Base-by-base conservation (phyloP, 2,329 filamentous ascomycete species). In the Hortaea werneckii region DNA sequence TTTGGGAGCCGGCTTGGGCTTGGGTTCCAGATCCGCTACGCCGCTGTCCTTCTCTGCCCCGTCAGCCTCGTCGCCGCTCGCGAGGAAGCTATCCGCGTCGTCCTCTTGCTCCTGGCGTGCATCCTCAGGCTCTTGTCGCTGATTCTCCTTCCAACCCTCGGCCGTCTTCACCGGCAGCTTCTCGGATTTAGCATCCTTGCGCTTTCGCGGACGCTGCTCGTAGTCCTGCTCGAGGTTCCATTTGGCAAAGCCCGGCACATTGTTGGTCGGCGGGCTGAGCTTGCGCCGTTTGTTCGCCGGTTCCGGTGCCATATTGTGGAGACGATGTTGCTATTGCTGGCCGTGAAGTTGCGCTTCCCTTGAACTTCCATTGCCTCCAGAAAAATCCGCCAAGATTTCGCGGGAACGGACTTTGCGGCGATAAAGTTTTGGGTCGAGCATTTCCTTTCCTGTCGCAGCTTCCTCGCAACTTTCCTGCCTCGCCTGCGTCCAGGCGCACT, bases 171-270 rank as follows among this genome's bases (percentile, higher is more conserved):
- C 87, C 0, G 89, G 89, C 32, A 98, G 72, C 56, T 83, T 79
- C 34, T 79, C 87, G 61, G 72, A 83, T 46, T 77, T 75, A 64
- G 87, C 86, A 60, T 79, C 82, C 32, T 76, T 68, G 8, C 32
- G 32, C 64, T 92, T 92, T 56, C 86, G 77, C 40, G 85, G 81
- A 55, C 80, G 80, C 50, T 78, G 78, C 66, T 94, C 88, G 72
- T 95, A 96, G 65, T 87, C 83, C 62, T 94, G 85, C 70, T 95
- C 92, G 41, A 95, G 76, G 60, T 95, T 81, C 88, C 90, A 96
- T 66, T 80, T 82, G 48, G 85, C 57, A 41, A 63, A 63, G 34
- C 59, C 61, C n/a, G 57, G 53, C 6, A 56, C 44, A 9, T 42
- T 39, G 13, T 37, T 45, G 5, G 52, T 47, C 4, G 71, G 64